Conservation (phyloP, 495 filamentous ascomycete species). For the Tuber borchii region DNA sequence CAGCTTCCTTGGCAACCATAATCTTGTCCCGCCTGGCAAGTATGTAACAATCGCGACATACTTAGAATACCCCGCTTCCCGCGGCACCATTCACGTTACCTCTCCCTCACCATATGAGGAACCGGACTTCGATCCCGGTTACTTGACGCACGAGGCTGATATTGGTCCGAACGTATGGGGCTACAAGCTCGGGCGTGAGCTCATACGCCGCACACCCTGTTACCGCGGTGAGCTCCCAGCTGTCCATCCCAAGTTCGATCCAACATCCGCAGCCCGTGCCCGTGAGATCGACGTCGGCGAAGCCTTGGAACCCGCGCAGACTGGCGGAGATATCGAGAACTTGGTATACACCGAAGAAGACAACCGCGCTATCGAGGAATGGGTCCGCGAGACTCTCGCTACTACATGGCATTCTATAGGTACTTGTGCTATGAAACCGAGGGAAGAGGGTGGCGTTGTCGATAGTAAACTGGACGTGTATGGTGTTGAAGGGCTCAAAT, state of each 20-base stretch:
- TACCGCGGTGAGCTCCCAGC: slow-evolving; percentile 51
- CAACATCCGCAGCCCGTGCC: slow-evolving; percentile 45
- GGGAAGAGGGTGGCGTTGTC: slow-evolving; percentile 50
- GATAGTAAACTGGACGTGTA: slow-evolving; percentile 49
- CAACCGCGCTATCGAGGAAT: slow-evolving; percentile 49
- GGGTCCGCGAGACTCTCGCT: slow-evolving; percentile 46
- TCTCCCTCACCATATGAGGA: slow-evolving; percentile 41
- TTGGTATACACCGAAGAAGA: slow-evolving; percentile 52
- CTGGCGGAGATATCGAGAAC: slow-evolving; percentile 21
- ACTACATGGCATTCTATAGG: slow-evolving; percentile 52
- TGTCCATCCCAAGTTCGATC: slow-evolving; percentile 51
- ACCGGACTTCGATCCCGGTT: slow-evolving; percentile 47
- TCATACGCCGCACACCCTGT: slow-evolving; percentile 50
- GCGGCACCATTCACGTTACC: slow-evolving; percentile 54
- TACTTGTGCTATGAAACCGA: slow-evolving; percentile 42
- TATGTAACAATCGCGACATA: slow-evolving; percentile 44
- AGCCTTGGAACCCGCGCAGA: neutral
- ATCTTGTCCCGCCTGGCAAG: slow-evolving; percentile 41
- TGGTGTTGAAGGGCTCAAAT: slow-evolving; percentile 48
- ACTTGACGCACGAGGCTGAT: slow-evolving; percentile 43
- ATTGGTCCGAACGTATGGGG: slow-evolving; percentile 39
- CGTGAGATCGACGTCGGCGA: slow-evolving; percentile 22
- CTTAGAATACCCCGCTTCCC: slow-evolving; percentile 52
- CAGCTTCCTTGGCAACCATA: slow-evolving; percentile 43
- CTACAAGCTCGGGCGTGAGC: slow-evolving; percentile 54